These are phyloP conservation scores for Acacia melanoxylon DNA, from an alignment of 306 rosid species.

Conservation along the genomic window DNA sequence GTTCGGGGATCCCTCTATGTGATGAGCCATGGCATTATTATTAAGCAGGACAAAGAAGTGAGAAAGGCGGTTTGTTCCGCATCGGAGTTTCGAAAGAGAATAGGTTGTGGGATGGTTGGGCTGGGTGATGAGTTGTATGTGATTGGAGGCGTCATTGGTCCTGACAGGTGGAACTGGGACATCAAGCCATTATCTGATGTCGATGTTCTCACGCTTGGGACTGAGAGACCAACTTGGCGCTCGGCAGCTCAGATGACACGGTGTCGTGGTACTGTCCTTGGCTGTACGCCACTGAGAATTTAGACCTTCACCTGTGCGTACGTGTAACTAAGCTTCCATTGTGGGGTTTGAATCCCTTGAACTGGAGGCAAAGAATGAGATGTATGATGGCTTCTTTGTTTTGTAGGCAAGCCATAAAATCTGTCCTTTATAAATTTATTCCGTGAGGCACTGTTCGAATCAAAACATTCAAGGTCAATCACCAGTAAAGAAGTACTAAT, in stretches of 20 bases:
- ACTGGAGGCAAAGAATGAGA: constrained; percentile 36
- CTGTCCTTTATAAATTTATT: constrained; percentile 35
- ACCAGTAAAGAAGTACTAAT: constrained; percentile 18
- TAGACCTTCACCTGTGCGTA: constrained; percentile 44
- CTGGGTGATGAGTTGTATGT: constrained; percentile 73
- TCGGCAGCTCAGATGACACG: constrained; percentile 79
- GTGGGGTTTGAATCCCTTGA: constrained; percentile 41
- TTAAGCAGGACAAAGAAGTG: constrained; percentile 62
- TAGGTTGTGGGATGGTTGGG: constrained; percentile 87
- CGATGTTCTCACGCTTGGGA: constrained; percentile 70
- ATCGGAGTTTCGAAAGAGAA: constrained; percentile 78
- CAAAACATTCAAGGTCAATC: constrained; percentile 17
- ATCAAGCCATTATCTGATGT: constrained; percentile 79
- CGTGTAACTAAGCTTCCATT: constrained; percentile 36
- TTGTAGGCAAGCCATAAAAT: constrained; percentile 47
- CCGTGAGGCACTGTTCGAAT: constrained; percentile 29
- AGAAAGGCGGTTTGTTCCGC: constrained; percentile 65
- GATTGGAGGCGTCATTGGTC: constrained; percentile 90
- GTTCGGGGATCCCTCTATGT: constrained; percentile 76
- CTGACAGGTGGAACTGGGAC: constrained; percentile 82
- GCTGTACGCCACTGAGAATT: constrained; percentile 84
- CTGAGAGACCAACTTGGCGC: constrained; percentile 90
- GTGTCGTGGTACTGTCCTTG: constrained; percentile 86
- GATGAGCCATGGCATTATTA: constrained; percentile 75
- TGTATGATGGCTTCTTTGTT: constrained; percentile 45